Percentiles rank a stretch among this genome's conserved stretches.
Evolutionary conservation across 2,329 filamentous ascomycete genomes (phyloP).

Genomic region (Aspergillus sclerotialis): DNA sequence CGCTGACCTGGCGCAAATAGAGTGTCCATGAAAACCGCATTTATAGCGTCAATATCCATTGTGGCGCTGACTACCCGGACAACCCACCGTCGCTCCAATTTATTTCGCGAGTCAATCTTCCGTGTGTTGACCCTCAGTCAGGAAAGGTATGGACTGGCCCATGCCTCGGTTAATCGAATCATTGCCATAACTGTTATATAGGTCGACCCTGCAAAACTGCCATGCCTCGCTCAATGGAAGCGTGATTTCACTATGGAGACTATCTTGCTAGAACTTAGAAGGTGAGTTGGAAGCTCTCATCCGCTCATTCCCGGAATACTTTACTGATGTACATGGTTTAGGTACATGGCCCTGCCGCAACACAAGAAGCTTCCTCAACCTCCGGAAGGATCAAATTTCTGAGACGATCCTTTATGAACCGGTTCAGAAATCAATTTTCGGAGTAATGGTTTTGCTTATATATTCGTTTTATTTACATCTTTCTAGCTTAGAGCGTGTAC

Average conservation of each 20-base stretch:
- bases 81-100: conserved; percentile 85
- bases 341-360: conserved; percentile 84
- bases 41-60: conserved; percentile 96
- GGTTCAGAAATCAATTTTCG: conserved; percentile 14
- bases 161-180: not conserved
- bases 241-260: conserved; percentile 93
- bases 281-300: conserved; percentile 43
- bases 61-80: conserved; percentile 83
- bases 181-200: conserved; percentile 26
- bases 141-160: conserved; percentile 54
- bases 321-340: conserved; percentile 29
- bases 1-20: conserved; percentile 37
- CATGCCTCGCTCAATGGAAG: conserved; percentile 85
- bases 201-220: conserved; percentile 77
- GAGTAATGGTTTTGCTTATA: conserved; percentile 24
- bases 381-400: conserved; percentile 68
- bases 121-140: conserved; percentile 74
- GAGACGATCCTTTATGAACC: conserved; percentile 15
- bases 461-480: conserved; percentile 15
- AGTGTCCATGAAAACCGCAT: conserved; percentile 98
- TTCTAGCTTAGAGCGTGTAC: conserved; percentile 27
- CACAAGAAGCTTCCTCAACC: conserved; percentile 97
- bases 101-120: conserved; percentile 91
- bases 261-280: conserved; percentile 75
- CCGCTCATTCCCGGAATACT: not conserved